These are phyloP conservation scores for Fusarium sulawesiense DNA, from an alignment of 2,329 filamentous ascomycete species.

Conservation along the genomic window DNA sequence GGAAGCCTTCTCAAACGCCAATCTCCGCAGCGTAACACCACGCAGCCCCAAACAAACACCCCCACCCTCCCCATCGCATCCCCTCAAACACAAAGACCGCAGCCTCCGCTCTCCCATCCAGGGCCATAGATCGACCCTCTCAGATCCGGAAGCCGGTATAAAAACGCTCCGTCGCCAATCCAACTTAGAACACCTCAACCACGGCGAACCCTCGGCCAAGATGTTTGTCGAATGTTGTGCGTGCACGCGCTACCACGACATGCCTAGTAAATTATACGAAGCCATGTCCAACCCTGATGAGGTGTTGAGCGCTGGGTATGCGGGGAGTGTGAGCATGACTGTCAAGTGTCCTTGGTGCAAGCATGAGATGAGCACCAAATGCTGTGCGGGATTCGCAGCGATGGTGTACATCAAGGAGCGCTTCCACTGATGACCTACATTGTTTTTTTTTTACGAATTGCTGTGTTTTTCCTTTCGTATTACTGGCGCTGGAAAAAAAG, in stretches of 20 bases:
- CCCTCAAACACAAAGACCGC: constrained; percentile 50
- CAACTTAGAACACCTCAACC: constrained; percentile 19
- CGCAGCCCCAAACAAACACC: constrained; percentile 34
- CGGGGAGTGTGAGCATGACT: constrained; percentile 68
- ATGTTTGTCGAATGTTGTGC: constrained; percentile 74
- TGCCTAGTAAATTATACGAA: constrained; percentile 72
- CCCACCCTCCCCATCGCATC: constrained; percentile 44
- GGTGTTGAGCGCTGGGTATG: constrained; percentile 60
- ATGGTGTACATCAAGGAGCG: constrained; percentile 74
- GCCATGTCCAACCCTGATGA: constrained; percentile 71
- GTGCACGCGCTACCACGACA: constrained; percentile 73
- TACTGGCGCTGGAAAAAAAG: constrained; percentile 17
- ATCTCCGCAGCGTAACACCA: constrained; percentile 28
- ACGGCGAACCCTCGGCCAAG: constrained; percentile 64
- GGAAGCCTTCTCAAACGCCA: constrained; percentile 48
- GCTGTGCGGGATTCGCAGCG: constrained; percentile 76
- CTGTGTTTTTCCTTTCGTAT: constrained; percentile 9
- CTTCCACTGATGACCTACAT: constrained; percentile 56
- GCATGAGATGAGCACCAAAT: constrained; percentile 75
- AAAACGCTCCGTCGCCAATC: constrained; percentile 29
- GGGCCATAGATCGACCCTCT: constrained; percentile 32
- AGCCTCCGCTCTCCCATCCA: constrained; percentile 32
- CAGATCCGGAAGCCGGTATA: constrained; percentile 24
- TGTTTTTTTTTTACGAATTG: neutral
- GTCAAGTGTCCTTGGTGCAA: constrained; percentile 78